Percentiles rank a stretch among this genome's conserved stretches.
phyloP scores from a whole-genome alignment of 108 stramenopile species.

The Fragilaria radians region DNA sequence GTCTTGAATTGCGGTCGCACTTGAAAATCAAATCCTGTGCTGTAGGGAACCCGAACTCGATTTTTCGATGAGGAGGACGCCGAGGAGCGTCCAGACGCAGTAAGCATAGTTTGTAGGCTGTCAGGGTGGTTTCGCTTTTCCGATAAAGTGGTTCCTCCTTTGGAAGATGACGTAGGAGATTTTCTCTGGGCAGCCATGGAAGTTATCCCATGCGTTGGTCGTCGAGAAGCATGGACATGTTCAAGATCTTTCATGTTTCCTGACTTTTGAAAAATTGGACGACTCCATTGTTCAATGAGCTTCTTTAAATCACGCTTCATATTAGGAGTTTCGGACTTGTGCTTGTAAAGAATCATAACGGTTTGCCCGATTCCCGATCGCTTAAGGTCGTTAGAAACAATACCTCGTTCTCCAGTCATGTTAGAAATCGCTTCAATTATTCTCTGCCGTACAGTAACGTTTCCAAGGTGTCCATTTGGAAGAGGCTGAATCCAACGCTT shows the following conservation, averaged over 20 bases:
- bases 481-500: conserved; percentile 84
- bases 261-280: conserved; percentile 89
- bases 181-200: conserved; percentile 4
- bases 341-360: conserved; percentile 77
- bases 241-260: conserved; percentile 82
- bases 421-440: conserved; percentile 49
- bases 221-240: conserved; percentile 50
- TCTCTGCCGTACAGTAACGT: conserved; percentile 72
- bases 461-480: conserved; percentile 74
- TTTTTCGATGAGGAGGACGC: conserved; percentile 45
- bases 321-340: conserved; percentile 76
- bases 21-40: conserved; percentile 78
- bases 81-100: conserved; percentile 27
- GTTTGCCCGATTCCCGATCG: conserved; percentile 75
- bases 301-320: conserved; percentile 62
- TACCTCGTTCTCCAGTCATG: conserved; percentile 77
- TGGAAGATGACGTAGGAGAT: conserved; percentile 1
- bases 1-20: conserved; percentile 58
- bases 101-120: conserved; percentile 31
- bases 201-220: conserved; percentile 24
- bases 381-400: conserved; percentile 64
- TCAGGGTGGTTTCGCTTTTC: conserved; percentile 19
- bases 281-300: conserved; percentile 87
- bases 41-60: conserved; percentile 79
- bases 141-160: neutral